Evolutionary conservation across 2,329 filamentous ascomycete genomes (phyloP), one percentile per base, ranked within the genome.

Genomic region (Cladophialophora bantiana): DNA sequence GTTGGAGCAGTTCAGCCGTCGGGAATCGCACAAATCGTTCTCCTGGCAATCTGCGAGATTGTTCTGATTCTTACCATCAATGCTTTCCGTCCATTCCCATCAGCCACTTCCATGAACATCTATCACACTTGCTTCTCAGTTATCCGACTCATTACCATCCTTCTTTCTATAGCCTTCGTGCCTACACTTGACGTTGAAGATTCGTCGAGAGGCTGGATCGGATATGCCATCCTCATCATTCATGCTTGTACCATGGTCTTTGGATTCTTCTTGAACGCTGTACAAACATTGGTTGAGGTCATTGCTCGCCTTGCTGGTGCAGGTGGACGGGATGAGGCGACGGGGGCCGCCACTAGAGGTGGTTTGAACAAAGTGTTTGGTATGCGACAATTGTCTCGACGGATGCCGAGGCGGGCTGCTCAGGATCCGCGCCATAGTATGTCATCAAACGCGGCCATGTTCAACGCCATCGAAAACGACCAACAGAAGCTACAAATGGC

Each of bases 61-160:
- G 90, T 97, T 38, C 88, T 94, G 66, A 88, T 97, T 40, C 83
- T 98, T 53, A 94, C 94, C 0, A 82, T 98, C 4, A 89, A 95
- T 73, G 92, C 93, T 7, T 96, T 98, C 81, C 89, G 91, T 15
- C 95, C 95, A 0, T 99, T 96, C 75, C 90, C 94, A 68, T 89
- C 89, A 1, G 89, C 94, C 26, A 98, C 95, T 0, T 97, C 94
- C 34, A 99, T 99, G 95, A 98, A 98, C 76, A 88, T 92, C 9
- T 97, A 97, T 72, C 94, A 98, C 74, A 92, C 90, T 1, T 88
- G 93, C 69, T 97, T 97, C 78, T 88, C 93, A 0, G 81, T 85
- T 1, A 82, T 96, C 13, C 89, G 95, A 38, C 89, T 97, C 36
- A 80, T 92, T 56, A 90, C 90, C 0, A 85, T 93, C 55, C 82